Evolutionary conservation across 805 yeast genomes (phyloP).

Genomic region (Sungouiella thailandica): DNA sequence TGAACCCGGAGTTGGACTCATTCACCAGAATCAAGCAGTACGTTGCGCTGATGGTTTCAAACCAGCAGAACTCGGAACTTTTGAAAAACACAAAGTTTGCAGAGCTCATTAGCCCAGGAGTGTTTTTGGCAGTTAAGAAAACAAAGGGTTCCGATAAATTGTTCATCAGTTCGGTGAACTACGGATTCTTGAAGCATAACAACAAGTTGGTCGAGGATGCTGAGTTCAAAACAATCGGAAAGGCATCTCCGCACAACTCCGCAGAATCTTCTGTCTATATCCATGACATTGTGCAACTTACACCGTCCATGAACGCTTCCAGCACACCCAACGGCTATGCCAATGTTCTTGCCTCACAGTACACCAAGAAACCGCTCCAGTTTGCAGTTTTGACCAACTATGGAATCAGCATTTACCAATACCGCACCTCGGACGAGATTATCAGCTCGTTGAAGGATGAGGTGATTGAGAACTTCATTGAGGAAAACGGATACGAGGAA

Average conservation of each 20-base stretch:
- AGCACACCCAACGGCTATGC: conserved; percentile 76
- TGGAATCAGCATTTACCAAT: conserved; percentile 72
- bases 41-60: conserved; percentile 32
- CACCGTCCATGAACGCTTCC: conserved; percentile 68
- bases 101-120: conserved; percentile 77
- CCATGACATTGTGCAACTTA: conserved; percentile 67
- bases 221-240: conserved; percentile 47
- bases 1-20: conserved; percentile 38
- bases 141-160: conserved; percentile 43
- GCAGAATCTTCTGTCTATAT: conserved; percentile 33
- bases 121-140: conserved; percentile 64
- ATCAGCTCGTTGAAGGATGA: conserved; percentile 64
- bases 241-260: neutral
- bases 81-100: conserved; percentile 55
- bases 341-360: conserved; percentile 84
- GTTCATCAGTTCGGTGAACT: conserved; percentile 78
- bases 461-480: conserved; percentile 63
- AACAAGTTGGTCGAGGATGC: conserved; percentile 76
- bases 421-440: conserved; percentile 75
- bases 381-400: conserved; percentile 79
- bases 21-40: conserved; percentile 39
- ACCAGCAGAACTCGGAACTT: conserved; percentile 50
- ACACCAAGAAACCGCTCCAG: conserved; percentile 57
- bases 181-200: conserved; percentile 73
- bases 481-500: conserved; percentile 82